Evolutionary conservation across 2,329 filamentous ascomycete species (phyloP).

Genomic region (Calonectria henricotiae): DNA sequence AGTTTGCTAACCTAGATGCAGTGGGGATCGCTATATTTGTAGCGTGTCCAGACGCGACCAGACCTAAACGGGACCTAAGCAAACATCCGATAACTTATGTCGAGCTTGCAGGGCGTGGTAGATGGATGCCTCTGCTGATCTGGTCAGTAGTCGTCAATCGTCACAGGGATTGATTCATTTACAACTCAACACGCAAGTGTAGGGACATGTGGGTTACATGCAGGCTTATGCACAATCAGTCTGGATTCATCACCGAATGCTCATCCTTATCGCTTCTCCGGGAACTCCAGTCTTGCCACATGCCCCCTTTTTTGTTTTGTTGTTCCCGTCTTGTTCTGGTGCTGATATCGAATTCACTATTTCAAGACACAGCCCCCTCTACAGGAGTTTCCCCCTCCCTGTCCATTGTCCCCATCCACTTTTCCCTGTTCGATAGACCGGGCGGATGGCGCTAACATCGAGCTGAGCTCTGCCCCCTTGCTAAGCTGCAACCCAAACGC

Average conservation of each 20-base stretch:
- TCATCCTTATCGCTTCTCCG: not conserved
- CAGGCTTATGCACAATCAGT: conserved; percentile 25
- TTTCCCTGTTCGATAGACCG: conserved; percentile 35
- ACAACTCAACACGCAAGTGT: not conserved
- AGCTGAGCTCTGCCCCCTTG: conserved; percentile 44
- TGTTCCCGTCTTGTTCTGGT: conserved; percentile 13
- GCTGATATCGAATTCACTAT: conserved; percentile 14
- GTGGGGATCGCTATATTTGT: conserved; percentile 19
- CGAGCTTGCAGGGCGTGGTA: not conserved
- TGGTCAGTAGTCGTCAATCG: not conserved
- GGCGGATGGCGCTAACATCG: conserved; percentile 22
- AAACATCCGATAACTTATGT: conserved; percentile 5
- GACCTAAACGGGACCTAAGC: conserved; percentile 10
- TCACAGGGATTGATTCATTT: conserved; percentile 3
- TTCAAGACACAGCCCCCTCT: conserved; percentile 21
- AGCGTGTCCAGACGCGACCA: conserved; percentile 9
- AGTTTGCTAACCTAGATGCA: conserved; percentile 3
- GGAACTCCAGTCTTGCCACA: not conserved
- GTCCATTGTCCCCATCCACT: not conserved
- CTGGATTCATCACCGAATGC: conserved; percentile 17
- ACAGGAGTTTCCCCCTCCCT: not conserved
- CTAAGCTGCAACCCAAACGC: conserved; percentile 41
- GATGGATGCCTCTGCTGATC: conserved; percentile 11
- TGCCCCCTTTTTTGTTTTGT: not conserved
- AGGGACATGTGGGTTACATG: conserved; percentile 14